Conservation (phyloP, 2,329 filamentous ascomycete genomes). For the Aciculosporium take region DNA sequence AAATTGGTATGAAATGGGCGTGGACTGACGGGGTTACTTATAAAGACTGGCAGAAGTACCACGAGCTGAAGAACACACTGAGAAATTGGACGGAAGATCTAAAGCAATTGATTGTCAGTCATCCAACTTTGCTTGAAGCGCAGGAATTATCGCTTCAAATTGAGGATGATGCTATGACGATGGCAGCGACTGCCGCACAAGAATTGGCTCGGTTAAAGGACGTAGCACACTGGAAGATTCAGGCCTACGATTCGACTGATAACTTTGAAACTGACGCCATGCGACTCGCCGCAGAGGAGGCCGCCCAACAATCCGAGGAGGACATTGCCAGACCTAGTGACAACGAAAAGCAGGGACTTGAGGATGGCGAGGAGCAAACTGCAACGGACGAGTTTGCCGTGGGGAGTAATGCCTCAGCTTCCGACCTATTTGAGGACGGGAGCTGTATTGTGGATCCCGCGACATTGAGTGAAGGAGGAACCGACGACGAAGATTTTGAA, state of each 20-base stretch:
- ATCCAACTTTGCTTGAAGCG: constrained; percentile 55
- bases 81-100: constrained; percentile 76
- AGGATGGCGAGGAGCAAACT: background rate
- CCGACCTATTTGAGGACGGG: background rate
- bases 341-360: background rate
- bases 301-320: constrained; percentile 18
- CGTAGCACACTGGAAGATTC: constrained; percentile 72
- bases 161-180: constrained; percentile 65
- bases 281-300: constrained; percentile 40
- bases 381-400: constrained; percentile 3
- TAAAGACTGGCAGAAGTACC: constrained; percentile 93
- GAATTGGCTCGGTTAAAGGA: constrained; percentile 73
- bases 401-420: background rate
- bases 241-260: constrained; percentile 56
- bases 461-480: background rate
- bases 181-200: constrained; percentile 64
- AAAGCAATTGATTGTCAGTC: constrained; percentile 57
- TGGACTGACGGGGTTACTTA: constrained; percentile 94
- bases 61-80: constrained; percentile 70
- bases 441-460: background rate
- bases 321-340: constrained; percentile 4
- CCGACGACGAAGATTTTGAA: background rate
- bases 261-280: constrained; percentile 62
- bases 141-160: constrained; percentile 53
- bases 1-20: constrained; percentile 89